These are phyloP conservation scores for Talaromyces sp. DNA, from an alignment of 2,329 filamentous ascomycete genomes.

Conservation along the genomic window DNA sequence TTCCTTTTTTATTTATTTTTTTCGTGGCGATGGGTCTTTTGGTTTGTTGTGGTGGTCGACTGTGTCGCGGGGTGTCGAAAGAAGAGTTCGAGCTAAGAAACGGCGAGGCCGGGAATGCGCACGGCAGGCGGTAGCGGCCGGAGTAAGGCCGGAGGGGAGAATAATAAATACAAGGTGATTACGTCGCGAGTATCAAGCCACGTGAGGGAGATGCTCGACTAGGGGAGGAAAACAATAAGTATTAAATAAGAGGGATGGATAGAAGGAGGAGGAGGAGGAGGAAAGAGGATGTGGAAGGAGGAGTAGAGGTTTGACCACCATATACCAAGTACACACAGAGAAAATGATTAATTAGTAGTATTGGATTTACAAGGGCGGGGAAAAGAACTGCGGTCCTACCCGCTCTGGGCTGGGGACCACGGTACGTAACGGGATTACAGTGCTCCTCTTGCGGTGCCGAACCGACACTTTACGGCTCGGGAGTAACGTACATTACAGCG, in stretches of 20 bases:
- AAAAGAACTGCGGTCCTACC: neutral
- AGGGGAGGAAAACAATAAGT: neutral
- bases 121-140: neutral
- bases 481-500: neutral
- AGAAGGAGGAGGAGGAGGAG: neutral
- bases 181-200: neutral
- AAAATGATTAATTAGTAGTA: neutral
- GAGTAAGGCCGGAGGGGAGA: neutral
- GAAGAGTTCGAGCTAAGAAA: neutral
- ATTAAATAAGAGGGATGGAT: neutral
- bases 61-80: neutral
- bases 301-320: neutral
- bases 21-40: neutral
- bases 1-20: neutral
- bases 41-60: neutral
- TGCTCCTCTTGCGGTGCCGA: too few species aligned
- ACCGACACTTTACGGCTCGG: neutral
- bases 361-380: neutral
- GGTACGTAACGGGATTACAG: slow-evolving; percentile 13
- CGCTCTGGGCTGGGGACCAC: neutral
- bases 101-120: neutral
- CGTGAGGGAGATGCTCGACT: neutral
- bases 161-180: neutral
- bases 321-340: neutral
- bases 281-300: neutral